Evolutionary conservation across 805 yeast genomes (phyloP), one percentile per base, ranked within the genome.

Genomic region (Metschnikowia chrysomelidarum): DNA sequence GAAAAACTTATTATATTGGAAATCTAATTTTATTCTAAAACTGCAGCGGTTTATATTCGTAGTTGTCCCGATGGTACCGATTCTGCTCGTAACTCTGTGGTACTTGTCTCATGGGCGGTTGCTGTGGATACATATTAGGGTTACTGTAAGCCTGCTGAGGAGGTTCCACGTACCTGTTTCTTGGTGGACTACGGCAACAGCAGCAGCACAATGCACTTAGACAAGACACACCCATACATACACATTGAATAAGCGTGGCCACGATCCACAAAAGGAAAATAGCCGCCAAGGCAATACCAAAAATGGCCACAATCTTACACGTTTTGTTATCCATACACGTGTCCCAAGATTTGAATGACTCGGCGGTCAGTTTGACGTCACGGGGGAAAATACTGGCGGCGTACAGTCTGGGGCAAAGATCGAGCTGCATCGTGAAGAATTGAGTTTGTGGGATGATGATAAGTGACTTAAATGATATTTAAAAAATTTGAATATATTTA

Each of bases 291-390:
- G 66, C 75, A 3, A 84, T 80, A 3, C 84, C 82, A 10, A 83
- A 85, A 27, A 85, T 84, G 4, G 85, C 89, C 14, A 82, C 75
- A 38, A 84, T 75, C 53, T 85, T 86, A 59, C 95, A 86, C 30
- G 79, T 68, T 28, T 62, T 78, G 57, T 83, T 82, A 51, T 72
- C 82, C 91, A 83, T 84, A 60, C 95, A 86, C 2, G 85, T 75
- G 52, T 80, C 77, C 93, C 94, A 85, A 34, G 56, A 46, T 51
- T 67, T 75, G 65, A 82, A 82, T 5, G 83, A 51, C 12, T 80
- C 78, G 12, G 69, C 69, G 4, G 70, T 64, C 21, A 59, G 40
- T 14, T 36, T 50, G 27, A 59, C 59, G 25, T 55, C 59, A 5
- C 34, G 31, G 24, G 21, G 27, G 27, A 47, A 27, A 14, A 32